phyloP scores from a whole-genome alignment of 2,329 filamentous ascomycete genomes.

The Talaromyces sp. region DNA sequence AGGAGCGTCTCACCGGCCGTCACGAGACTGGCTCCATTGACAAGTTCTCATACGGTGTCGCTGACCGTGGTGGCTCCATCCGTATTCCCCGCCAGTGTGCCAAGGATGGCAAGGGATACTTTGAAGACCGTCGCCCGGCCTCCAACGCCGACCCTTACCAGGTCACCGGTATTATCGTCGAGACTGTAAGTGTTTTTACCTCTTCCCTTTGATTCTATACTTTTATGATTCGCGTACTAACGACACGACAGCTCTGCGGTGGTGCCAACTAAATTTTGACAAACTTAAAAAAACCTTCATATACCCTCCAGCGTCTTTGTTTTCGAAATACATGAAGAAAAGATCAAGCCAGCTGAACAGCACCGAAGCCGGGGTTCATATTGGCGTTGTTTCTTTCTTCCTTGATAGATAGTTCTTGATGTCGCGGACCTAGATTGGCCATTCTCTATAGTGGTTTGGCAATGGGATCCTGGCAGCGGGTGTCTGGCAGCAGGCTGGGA shows the following conservation, averaged over 20 bases:
- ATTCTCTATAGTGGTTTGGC: neutral
- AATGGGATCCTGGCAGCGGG: neutral
- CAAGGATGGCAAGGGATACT: conserved; percentile 89
- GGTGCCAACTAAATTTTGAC: conserved; percentile 39
- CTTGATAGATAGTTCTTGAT: neutral
- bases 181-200: conserved; percentile 48
- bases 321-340: neutral
- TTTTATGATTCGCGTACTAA: no score
- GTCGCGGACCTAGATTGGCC: neutral
- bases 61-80: conserved; percentile 91
- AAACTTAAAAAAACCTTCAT: neutral
- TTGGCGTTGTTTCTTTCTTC: neutral
- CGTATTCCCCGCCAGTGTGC: conserved; percentile 83
- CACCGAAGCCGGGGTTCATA: neutral
- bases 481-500: neutral
- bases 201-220: neutral
- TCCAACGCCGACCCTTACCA: conserved; percentile 87
- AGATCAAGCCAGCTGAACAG: neutral
- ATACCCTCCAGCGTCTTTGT: neutral
- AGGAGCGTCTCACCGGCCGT: conserved; percentile 81
- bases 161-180: conserved; percentile 74
- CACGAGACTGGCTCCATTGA: conserved; percentile 96
- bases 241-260: conserved; percentile 30
- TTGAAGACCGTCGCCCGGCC: conserved; percentile 77
- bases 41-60: conserved; percentile 87